A percentile compares a stretch with the other conserved stretches of the same genome.
Conservation (phyloP, 768 basidiomycete species). For the Tylopilus sp. region DNA sequence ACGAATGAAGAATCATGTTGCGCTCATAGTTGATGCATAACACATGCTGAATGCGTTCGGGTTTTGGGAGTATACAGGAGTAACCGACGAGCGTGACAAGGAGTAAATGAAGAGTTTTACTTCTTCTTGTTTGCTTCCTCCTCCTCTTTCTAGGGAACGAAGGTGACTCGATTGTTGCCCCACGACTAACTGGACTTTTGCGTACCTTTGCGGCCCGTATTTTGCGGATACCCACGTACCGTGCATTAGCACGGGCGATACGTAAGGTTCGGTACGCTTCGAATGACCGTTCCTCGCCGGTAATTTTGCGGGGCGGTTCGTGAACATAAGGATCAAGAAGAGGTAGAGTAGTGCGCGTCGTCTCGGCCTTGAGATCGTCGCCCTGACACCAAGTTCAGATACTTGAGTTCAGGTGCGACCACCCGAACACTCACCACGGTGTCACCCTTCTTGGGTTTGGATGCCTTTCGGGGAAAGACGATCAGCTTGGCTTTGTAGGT, state of each 20-base stretch:
- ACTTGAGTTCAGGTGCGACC: neutral
- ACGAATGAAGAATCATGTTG: neutral
- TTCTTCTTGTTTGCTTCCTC: constrained; percentile 93
- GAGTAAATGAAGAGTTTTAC: constrained; percentile 39
- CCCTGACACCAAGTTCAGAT: constrained; percentile 44
- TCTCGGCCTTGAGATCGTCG: constrained; percentile 76
- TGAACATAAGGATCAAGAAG: constrained; percentile 64
- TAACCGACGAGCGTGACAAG: constrained; percentile 22
- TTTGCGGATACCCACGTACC: constrained; percentile 88
- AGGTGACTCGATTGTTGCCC: constrained; percentile 15
- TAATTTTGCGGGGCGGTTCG: constrained; percentile 92
- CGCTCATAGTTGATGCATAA: constrained; percentile 30
- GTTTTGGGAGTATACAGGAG: constrained; percentile 37
- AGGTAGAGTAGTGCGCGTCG: constrained; percentile 63
- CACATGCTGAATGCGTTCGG: constrained; percentile 30
- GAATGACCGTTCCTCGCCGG: constrained; percentile 84
- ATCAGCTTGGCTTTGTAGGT: constrained; percentile 91
- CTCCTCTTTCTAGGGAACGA: constrained; percentile 66
- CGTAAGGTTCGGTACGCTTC: constrained; percentile 89
- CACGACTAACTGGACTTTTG: constrained; percentile 5
- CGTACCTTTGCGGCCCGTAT: constrained; percentile 80
- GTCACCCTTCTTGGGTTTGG: constrained; percentile 95
- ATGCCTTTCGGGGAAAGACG: constrained; percentile 94
- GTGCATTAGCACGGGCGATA: constrained; percentile 71
- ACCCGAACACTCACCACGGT: constrained; percentile 60